These are phyloP conservation scores for Cordyceps militaris DNA, from an alignment of 2,329 filamentous ascomycete genomes.

Conservation along the genomic window DNA sequence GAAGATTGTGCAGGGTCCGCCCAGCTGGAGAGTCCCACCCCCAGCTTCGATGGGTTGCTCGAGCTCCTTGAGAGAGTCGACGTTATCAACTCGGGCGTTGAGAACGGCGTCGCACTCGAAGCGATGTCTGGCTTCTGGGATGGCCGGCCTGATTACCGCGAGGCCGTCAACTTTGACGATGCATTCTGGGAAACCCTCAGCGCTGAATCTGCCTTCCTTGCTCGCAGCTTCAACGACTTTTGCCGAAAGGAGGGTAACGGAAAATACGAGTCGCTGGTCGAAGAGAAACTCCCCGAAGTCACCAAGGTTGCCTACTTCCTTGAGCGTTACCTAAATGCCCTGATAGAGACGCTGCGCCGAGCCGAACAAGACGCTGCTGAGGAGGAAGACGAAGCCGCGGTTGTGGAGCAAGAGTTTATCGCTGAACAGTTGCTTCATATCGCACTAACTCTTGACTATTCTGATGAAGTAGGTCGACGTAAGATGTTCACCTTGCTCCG, in stretches of 20 bases:
- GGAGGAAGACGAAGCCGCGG: conserved; percentile 71
- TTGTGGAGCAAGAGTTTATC: conserved; percentile 87
- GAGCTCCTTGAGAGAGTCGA: conserved; percentile 93
- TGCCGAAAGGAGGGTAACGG: conserved; percentile 68
- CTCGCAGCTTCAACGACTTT: conserved; percentile 89
- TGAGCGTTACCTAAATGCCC: conserved; percentile 66
- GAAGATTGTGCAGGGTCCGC: conserved; percentile 77
- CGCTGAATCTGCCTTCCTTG: conserved; percentile 83
- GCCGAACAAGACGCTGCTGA: conserved; percentile 48
- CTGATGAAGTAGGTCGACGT: conserved; percentile 88
- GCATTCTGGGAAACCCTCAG: conserved; percentile 74
- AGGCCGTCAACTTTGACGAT: conserved; percentile 65
- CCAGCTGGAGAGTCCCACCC: conserved; percentile 53
- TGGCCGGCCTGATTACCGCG: conserved; percentile 74
- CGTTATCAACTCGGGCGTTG: conserved; percentile 79
- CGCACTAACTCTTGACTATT: conserved; percentile 85
- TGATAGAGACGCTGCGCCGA: conserved; percentile 57
- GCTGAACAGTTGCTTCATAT: conserved; percentile 94
- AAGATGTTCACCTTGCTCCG: conserved; percentile 93
- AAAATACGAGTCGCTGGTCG: conserved; percentile 67
- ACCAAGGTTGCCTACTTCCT: conserved; percentile 84
- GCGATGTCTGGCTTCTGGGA: conserved; percentile 98
- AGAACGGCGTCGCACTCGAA: conserved; percentile 84
- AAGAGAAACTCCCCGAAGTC: conserved; percentile 93
- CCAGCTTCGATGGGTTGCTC: conserved; percentile 74